Evolutionary conservation across 129 eudicot genomes (phyloP).

Genomic region (Lonicera japonica): DNA sequence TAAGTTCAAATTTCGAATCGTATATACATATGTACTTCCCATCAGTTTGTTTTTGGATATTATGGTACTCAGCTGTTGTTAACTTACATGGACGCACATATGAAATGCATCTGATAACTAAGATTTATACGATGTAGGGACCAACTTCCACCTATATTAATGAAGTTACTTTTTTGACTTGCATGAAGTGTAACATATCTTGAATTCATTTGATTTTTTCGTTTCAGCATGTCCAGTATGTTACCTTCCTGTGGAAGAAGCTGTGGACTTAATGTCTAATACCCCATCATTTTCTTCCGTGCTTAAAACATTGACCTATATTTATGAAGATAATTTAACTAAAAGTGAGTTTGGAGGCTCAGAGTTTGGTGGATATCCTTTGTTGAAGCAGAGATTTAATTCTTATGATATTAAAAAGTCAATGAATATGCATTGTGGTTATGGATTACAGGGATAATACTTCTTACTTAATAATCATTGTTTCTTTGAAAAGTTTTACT

Average conservation of each 20-base stretch:
- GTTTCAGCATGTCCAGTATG: constrained; percentile 94
- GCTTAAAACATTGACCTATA: constrained; percentile 51
- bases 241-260: constrained; percentile 88
- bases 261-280: constrained; percentile 68
- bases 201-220: constrained; percentile 4
- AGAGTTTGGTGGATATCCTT: constrained; percentile 96
- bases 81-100: background rate
- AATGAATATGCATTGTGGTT: constrained; percentile 91
- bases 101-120: background rate
- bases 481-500: constrained; percentile 3
- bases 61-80: background rate
- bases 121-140: background rate
- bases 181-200: background rate
- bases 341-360: constrained; percentile 96
- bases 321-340: constrained; percentile 66
- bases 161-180: background rate
- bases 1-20: constrained; percentile 15
- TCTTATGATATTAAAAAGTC: constrained; percentile 82
- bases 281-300: constrained; percentile 81
- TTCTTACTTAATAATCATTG: background rate
- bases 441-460: constrained; percentile 14
- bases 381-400: constrained; percentile 65
- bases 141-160: background rate
- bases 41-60: background rate
- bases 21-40: background rate